A percentile compares a stretch with the other conserved stretches of the same genome.
These are phyloP conservation scores for Clonostachys rhizophaga DNA, from an alignment of 2,329 filamentous ascomycete species.

Conservation along the genomic window DNA sequence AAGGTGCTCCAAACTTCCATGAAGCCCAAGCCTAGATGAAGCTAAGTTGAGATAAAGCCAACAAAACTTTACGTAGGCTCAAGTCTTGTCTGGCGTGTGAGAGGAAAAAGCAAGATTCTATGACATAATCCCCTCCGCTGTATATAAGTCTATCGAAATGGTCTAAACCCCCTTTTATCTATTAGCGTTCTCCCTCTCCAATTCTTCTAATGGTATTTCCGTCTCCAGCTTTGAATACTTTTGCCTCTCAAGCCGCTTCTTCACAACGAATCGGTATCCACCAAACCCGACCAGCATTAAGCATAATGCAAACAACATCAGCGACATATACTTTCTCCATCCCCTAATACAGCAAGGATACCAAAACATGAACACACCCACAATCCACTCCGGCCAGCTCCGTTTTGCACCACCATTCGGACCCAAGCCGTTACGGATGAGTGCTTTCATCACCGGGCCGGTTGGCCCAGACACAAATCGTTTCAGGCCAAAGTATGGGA, in stretches of 20 bases:
- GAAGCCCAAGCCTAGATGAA: too few relatives aligned
- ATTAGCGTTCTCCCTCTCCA: background rate
- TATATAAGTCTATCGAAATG: too few relatives aligned
- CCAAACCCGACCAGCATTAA: background rate
- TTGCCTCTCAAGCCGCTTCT: background rate
- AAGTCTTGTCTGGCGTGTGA: too few relatives aligned
- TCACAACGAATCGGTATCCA: background rate
- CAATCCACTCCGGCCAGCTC: conserved; percentile 18
- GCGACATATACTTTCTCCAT: conserved; percentile 21
- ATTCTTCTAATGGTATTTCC: conserved; percentile 3
- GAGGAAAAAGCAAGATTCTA: too few relatives aligned
- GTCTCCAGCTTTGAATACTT: background rate
- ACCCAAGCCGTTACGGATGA: conserved; percentile 21
- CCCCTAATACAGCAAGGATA: conserved; percentile 26
- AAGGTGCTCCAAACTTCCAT: too few relatives aligned
- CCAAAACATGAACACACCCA: conserved; percentile 15
- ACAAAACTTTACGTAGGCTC: too few relatives aligned
- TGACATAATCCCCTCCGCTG: too few relatives aligned
- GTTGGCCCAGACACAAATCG: conserved; percentile 22
- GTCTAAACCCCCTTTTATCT: too few relatives aligned
- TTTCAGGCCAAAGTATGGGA: conserved; percentile 21
- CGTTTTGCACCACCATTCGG: conserved; percentile 14
- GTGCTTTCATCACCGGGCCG: conserved; percentile 22
- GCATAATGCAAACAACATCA: conserved; percentile 3
- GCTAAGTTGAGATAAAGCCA: too few relatives aligned